These are phyloP conservation scores for Starmera amethionina DNA, from an alignment of 805 yeast species.

Conservation along the genomic window DNA sequence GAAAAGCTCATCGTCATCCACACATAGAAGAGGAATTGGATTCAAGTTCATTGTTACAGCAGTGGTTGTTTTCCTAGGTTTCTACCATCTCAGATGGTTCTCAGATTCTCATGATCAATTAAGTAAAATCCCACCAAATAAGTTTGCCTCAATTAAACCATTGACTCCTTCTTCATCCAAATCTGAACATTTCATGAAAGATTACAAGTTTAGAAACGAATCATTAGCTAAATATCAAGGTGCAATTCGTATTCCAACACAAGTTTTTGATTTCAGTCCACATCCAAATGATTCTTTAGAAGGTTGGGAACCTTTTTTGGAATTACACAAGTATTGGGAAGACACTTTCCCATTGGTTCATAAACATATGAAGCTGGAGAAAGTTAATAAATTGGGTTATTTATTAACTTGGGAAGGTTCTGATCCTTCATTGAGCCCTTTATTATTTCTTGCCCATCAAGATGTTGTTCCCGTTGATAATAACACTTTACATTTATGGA, in stretches of 20 bases:
- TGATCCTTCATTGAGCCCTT: constrained; percentile 42
- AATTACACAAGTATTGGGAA: constrained; percentile 42
- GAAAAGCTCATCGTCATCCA: no score
- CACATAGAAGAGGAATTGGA: no score
- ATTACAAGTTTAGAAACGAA: constrained; percentile 24
- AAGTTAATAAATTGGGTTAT: constrained; percentile 55
- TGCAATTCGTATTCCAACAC: constrained; percentile 60
- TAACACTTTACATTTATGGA: constrained; percentile 51
- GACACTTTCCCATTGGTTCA: constrained; percentile 48
- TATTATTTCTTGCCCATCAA: constrained; percentile 68
- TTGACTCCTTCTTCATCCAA: constrained; percentile 14
- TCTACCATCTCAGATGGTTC: no score
- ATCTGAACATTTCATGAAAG: constrained; percentile 19
- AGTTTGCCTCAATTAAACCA: constrained; percentile 14
- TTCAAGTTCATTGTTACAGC: no score
- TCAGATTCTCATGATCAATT: no score
- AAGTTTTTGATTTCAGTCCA: constrained; percentile 42
- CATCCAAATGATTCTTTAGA: constrained; percentile 20
- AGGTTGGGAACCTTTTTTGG: constrained; percentile 26
- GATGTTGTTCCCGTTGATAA: constrained; percentile 75
- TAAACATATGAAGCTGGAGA: constrained; percentile 35
- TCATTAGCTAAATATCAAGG: constrained; percentile 40
- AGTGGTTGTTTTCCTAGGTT: no score
- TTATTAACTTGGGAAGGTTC: constrained; percentile 58
- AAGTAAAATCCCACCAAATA: constrained; percentile 1